phyloP scores from a whole-genome alignment of 257 asterid species.

The Solanum paucissectum region DNA sequence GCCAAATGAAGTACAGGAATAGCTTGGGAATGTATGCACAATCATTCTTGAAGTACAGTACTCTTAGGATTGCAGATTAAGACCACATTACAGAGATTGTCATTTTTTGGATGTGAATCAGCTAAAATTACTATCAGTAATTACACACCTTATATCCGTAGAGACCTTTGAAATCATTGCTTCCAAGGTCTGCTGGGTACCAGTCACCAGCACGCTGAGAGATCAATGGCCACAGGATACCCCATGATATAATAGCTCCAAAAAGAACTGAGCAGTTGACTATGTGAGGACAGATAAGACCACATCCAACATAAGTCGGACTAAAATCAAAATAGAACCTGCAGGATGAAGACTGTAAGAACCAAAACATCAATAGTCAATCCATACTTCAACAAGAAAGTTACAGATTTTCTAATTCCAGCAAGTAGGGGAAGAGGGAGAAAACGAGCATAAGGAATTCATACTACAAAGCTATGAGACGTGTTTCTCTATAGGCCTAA shows the following conservation, averaged over 20 bases:
- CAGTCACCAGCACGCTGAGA: slow-evolving; percentile 72
- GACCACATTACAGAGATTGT: neutral
- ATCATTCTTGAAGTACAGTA: neutral
- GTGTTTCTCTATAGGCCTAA: neutral
- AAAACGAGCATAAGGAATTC: neutral
- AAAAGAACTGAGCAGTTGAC: slow-evolving; percentile 88
- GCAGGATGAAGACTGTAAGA: slow-evolving; percentile 28
- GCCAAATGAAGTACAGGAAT: neutral
- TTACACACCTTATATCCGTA: slow-evolving; percentile 73
- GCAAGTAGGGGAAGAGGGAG: neutral
- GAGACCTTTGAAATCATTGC: slow-evolving; percentile 93
- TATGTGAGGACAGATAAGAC: slow-evolving; percentile 90
- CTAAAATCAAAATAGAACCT: slow-evolving; percentile 96
- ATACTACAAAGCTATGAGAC: neutral
- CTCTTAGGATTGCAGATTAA: neutral
- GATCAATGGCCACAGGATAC: slow-evolving; percentile 89
- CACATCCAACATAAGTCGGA: slow-evolving; percentile 94
- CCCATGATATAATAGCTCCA: slow-evolving; percentile 96
- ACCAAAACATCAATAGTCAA: neutral
- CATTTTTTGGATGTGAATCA: neutral
- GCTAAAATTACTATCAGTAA: neutral
- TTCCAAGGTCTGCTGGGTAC: slow-evolving; percentile 87
- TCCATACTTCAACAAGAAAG: neutral
- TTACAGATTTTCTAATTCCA: neutral
- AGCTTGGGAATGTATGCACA: neutral